A percentile compares a stretch with the other conserved stretches of the same genome.
Evolutionary conservation across 257 asterid species (phyloP).

Genomic region (Gynochthodes officinalis): DNA sequence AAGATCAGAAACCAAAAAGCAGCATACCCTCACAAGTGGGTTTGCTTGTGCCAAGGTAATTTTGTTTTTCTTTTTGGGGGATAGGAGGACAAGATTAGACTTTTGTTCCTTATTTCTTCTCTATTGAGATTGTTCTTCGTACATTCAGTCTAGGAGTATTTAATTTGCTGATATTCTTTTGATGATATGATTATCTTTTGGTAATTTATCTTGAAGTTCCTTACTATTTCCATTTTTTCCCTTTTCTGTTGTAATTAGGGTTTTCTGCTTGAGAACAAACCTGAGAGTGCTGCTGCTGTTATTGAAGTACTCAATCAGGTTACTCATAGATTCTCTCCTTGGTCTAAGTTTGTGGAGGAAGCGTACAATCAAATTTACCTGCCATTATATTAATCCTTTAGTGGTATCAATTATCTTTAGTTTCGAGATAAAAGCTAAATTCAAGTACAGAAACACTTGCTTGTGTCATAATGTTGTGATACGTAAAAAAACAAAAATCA

Average conservation of each 20-base stretch:
- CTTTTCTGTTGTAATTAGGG: slow-evolving; percentile 47
- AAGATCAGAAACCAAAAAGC: slow-evolving; percentile 71
- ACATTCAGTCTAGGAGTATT: not conserved
- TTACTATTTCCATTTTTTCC: not conserved
- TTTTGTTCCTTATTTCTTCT: not conserved
- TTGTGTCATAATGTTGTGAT: not conserved
- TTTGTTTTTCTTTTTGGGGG: slow-evolving; percentile 6
- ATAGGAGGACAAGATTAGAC: slow-evolving; percentile 3
- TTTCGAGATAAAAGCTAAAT: not conserved
- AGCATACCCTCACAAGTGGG: slow-evolving; percentile 70
- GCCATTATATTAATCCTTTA: not conserved
- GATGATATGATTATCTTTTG: not conserved
- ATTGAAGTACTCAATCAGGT: slow-evolving; percentile 74
- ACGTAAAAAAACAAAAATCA: not conserved
- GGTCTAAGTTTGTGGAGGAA: not conserved
- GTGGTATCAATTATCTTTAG: not conserved
- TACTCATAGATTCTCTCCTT: slow-evolving; percentile 7
- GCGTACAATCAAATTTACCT: not conserved
- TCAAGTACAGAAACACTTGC: not conserved
- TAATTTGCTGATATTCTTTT: not conserved
- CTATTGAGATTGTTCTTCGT: not conserved
- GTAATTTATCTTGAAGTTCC: not conserved
- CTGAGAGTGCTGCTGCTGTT: slow-evolving; percentile 70
- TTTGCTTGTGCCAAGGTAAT: slow-evolving; percentile 95
- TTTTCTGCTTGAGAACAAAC: slow-evolving; percentile 67